Conservation (phyloP, 192 early-diverging fungal species). For the Phycomyces nitens region DNA sequence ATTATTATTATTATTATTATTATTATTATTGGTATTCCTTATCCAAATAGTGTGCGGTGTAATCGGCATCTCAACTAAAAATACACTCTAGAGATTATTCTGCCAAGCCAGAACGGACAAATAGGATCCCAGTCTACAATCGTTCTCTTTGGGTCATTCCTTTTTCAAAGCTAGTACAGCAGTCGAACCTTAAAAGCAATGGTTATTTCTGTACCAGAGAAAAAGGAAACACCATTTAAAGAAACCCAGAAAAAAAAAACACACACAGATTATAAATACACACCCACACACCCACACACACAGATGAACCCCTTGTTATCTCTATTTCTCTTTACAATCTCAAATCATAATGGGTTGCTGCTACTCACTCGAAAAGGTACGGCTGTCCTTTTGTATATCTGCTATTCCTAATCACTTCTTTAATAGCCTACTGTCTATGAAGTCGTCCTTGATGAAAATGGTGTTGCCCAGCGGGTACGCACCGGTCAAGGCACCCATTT, state of each 20-base stretch:
- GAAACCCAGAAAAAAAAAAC: background rate
- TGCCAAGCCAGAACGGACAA: too few relatives aligned
- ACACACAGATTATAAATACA: background rate
- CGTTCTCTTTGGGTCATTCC: too few relatives aligned
- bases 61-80: too few relatives aligned
- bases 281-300: too few relatives aligned
- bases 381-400: background rate
- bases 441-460: conserved; percentile 19
- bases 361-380: conserved; percentile 24
- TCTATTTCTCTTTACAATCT: background rate
- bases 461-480: conserved; percentile 18
- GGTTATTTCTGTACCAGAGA: background rate
- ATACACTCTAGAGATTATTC: too few relatives aligned
- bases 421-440: conserved; percentile 17
- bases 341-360: conserved; percentile 22
- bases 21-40: too few relatives aligned
- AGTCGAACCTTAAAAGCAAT: background rate
- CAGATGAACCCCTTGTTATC: background rate
- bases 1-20: too few relatives aligned
- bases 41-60: too few relatives aligned
- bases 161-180: background rate
- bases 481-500: conserved; percentile 21
- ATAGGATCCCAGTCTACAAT: too few relatives aligned
- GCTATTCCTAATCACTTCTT: background rate
- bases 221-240: background rate